A percentile compares a stretch with the other conserved stretches of the same genome.
Evolutionary conservation across 257 asterid genomes (phyloP).

Genomic region (Solanum bulbocastanum): DNA sequence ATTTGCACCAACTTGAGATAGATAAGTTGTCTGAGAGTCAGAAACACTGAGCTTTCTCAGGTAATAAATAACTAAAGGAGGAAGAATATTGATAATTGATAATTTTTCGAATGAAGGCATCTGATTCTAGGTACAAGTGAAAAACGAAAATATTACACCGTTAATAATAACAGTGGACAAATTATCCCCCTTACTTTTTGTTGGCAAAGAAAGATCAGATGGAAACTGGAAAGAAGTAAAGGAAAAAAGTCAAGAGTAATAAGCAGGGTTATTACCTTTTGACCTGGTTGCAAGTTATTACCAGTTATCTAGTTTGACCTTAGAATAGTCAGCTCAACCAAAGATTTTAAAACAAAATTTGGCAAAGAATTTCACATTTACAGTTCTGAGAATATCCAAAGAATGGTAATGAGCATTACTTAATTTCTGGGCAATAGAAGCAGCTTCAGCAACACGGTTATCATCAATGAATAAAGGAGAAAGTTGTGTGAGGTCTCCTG

Average conservation of each 20-base stretch:
- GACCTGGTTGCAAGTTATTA: background rate
- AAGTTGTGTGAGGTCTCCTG: constrained; percentile 94
- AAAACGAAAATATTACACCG: background rate
- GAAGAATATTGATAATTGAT: background rate
- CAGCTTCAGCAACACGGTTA: constrained; percentile 98
- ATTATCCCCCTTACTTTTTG: background rate
- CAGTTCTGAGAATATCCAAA: background rate
- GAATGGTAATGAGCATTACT: constrained; percentile 39
- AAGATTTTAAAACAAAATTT: background rate
- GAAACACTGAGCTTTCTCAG: background rate
- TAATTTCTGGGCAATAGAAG: constrained; percentile 96
- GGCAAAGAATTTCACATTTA: background rate
- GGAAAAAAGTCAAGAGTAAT: background rate
- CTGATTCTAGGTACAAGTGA: background rate
- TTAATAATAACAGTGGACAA: background rate
- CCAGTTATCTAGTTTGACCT: background rate
- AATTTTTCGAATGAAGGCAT: background rate
- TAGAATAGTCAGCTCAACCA: background rate
- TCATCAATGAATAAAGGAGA: constrained; percentile 96
- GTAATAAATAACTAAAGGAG: background rate
- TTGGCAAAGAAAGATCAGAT: background rate
- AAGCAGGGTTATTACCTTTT: background rate
- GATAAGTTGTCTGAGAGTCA: background rate
- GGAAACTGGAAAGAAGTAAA: background rate
- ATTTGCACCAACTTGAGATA: background rate